These are phyloP conservation scores for Plasmodium billcollinsi DNA, from an alignment of 169 alveolate species.

Conservation along the genomic window DNA sequence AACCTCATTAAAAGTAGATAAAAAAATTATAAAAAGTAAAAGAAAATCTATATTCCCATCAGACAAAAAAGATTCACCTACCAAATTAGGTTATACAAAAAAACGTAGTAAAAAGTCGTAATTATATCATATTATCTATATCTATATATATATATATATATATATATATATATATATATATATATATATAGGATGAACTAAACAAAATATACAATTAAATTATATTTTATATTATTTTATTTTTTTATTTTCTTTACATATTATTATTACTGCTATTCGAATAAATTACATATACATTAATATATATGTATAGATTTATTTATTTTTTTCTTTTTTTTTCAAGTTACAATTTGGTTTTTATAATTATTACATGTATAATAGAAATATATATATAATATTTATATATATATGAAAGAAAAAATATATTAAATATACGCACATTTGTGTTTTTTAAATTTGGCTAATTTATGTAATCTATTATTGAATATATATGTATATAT, in stretches of 20 bases:
- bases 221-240: not conserved
- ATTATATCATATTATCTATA: not conserved
- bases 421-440: constrained; percentile 17
- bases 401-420: not conserved
- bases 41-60: constrained; percentile 30
- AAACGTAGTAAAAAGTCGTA: constrained; percentile 41
- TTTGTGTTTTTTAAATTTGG: constrained; percentile 64
- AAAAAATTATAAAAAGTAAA: constrained; percentile 45
- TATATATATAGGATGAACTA: too few species aligned
- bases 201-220: not conserved
- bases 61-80: constrained; percentile 48
- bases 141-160: not conserved
- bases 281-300: too few species aligned
- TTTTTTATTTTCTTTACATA: not conserved
- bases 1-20: constrained; percentile 42
- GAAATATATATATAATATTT: constrained; percentile 2
- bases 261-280: not conserved
- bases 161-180: not conserved
- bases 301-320: too few species aligned
- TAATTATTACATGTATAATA: constrained; percentile 10
- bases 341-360: not conserved
- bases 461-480: constrained; percentile 19
- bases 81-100: constrained; percentile 14
- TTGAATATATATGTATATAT: constrained; percentile 9
- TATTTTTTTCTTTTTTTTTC: constrained; percentile 9